Evolutionary conservation across 2,329 filamentous ascomycete genomes (phyloP), one percentile per base, ranked within the genome.

Genomic region (Fusarium heterosporum): DNA sequence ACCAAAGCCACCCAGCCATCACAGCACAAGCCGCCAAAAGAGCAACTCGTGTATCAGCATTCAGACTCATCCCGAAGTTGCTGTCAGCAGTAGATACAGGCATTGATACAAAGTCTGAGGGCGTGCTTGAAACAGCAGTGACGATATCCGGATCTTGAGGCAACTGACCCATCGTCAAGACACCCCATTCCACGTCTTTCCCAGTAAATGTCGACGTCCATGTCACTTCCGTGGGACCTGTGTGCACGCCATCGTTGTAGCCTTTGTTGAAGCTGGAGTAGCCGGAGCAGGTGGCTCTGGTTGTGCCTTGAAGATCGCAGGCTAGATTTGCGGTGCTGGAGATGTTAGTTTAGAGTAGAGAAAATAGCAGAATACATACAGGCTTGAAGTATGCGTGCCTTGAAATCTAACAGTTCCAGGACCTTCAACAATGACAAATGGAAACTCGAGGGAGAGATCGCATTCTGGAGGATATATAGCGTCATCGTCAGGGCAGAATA

Each of bases 361-460:
- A 14, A 10, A 7, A 9, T 22, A 17, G 17, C 28, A 14, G 14
- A 30, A 12, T 26, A 68, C 80, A 17, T 74, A 83, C 82, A 82
- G 76, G 30, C 77, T 80, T 6, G 80, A 82, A 3, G 81, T 78
- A 14, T 77, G 74, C 6, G 79, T 79, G 19, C 81, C 82, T 39
- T 78, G 77, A 30, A 83, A 84, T 46, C 76, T 72, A 32, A 84
- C 75, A 6, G 81, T 83, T 36, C 74, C 73, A 13, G 81, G 78
- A 0, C 82, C 82, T 62, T 83, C 81, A 13, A 81, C 78, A 56
- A 84, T 77, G 46, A 81, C 66, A 63, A 84, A 84, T 6, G 83
- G 82, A 34, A 84, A 78, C 42, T 82, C 80, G 14, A 81, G 78
- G 8, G 79, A 79, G 9, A 84, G 73, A 54, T 80, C 78, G 70